Conservation (phyloP, 1,284 basidiomycete genomes). For the Pseudozyma sp. region DNA sequence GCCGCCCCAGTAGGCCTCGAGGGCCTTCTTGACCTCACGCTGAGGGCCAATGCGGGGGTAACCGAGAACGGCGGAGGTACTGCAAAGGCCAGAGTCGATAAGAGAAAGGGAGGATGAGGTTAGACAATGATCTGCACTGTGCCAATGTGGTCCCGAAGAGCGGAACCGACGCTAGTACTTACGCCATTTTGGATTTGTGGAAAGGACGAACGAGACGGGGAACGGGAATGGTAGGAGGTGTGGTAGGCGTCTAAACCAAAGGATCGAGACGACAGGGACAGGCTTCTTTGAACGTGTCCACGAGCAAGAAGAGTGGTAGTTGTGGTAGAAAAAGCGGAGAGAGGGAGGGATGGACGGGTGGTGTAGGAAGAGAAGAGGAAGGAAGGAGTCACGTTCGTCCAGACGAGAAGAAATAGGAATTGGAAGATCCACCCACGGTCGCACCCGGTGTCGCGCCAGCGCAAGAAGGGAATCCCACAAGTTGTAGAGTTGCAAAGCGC, state of each 20-base stretch:
- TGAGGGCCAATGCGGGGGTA: conserved; percentile 97
- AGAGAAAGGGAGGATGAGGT: neutral
- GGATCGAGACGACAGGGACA: conserved; percentile 7
- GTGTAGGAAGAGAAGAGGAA: conserved; percentile 7
- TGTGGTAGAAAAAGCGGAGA: neutral
- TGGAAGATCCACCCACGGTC: neutral
- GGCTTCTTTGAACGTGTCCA: conserved; percentile 19
- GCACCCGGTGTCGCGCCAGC: conserved; percentile 24
- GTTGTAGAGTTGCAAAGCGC: neutral
- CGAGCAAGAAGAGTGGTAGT: conserved; percentile 21
- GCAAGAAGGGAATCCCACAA: conserved; percentile 1
- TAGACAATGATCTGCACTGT: conserved; percentile 1
- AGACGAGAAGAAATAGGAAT: conserved; percentile 30
- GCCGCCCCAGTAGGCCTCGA: conserved; percentile 85
- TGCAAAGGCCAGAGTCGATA: conserved; percentile 3
- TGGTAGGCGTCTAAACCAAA: conserved; percentile 13
- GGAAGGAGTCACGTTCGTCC: neutral
- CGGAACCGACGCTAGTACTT: conserved; percentile 7
- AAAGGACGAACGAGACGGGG: conserved; percentile 16
- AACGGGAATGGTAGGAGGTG: conserved; percentile 12
- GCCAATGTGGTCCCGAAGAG: no score
- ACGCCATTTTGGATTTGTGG: conserved; percentile 42
- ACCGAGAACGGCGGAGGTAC: conserved; percentile 75
- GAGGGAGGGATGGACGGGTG: neutral
- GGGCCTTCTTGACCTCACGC: conserved; percentile 97